Base-by-base conservation (phyloP, 2,329 filamentous ascomycete genomes). In the Elsinoe arachidis region DNA sequence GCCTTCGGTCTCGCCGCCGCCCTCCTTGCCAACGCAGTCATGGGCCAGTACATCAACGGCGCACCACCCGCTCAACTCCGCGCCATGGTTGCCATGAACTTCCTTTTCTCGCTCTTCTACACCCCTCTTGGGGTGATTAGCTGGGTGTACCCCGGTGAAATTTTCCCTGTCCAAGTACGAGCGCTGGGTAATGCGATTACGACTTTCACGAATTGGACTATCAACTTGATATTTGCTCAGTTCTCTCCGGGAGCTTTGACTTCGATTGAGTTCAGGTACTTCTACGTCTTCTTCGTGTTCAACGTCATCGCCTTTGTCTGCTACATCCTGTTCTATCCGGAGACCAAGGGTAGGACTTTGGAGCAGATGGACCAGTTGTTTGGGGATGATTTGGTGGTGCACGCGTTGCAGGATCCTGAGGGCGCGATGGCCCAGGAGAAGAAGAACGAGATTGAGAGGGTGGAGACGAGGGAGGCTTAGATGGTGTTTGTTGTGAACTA, bases 201-300 rank as follows among this genome's bases (percentile, higher is more conserved):
- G 1, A 77, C 75, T 0, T 73, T 74, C 55, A 72, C 70, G 3
- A 77, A 76, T 59, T 78, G 75, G 75, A 66, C 67, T 12, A 56
- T 75, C 21, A 76, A 73, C 59, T 66, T 80, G 3, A 65, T 80
- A 17, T 77, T 80, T 58, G 73, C 74, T 5, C 76, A 79, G 58
- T 78, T 77, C 60, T 74, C 73, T 2, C 78, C 77, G 0, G 69
- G 70, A 23, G 76, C 75, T 0, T 30, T 44, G 12, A 43, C 35
- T 2, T 43, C 15, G 14, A 66, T 78, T 15, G 73, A 72, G 0
- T 80, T 78, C 61, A 65, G 69, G 17, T 81, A 78, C 63, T 80
- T 77, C 44, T 78, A 77, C 62, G 68, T 73, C 11, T 78, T 78
- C 63, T 72, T 73, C 41, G 76, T 72, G 5, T 77, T 79, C 63